Conservation (phyloP, 2,329 filamentous ascomycete species). For the Fusarium stilboides region DNA sequence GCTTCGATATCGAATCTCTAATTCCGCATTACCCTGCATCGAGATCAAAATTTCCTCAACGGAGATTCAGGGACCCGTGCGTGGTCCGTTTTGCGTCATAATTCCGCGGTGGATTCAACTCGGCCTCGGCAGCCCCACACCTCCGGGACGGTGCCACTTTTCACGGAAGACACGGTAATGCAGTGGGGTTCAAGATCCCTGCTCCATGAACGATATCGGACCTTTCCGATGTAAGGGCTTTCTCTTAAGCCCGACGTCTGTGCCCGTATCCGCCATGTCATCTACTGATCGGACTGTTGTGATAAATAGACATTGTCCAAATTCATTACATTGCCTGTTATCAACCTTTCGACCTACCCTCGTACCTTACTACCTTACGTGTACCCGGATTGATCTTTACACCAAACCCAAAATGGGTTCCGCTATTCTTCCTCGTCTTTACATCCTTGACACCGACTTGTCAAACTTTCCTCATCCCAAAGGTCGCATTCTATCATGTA, state of each 20-base stretch:
- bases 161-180: background rate
- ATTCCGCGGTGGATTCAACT: background rate
- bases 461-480: conserved; percentile 5
- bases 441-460: conserved; percentile 12
- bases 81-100: background rate
- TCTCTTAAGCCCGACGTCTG: no score
- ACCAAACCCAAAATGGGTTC: conserved; percentile 3
- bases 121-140: background rate
- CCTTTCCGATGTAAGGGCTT: background rate
- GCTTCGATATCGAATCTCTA: no score
- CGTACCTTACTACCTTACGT: no score
- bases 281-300: no score
- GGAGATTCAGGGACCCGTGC: no score
- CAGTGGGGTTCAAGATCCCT: background rate
- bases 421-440: background rate
- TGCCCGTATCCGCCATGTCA: no score
- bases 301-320: no score
- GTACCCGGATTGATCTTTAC: background rate
- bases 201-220: conserved; percentile 1
- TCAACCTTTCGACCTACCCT: no score
- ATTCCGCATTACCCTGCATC: conserved; percentile 2
- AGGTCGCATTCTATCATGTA: conserved; percentile 11
- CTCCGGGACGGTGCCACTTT: background rate
- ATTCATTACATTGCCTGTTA: no score
- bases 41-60: background rate